Base-by-base conservation (phyloP, 371 early-diverging fungal genomes). In the Parasitella parasitica region DNA sequence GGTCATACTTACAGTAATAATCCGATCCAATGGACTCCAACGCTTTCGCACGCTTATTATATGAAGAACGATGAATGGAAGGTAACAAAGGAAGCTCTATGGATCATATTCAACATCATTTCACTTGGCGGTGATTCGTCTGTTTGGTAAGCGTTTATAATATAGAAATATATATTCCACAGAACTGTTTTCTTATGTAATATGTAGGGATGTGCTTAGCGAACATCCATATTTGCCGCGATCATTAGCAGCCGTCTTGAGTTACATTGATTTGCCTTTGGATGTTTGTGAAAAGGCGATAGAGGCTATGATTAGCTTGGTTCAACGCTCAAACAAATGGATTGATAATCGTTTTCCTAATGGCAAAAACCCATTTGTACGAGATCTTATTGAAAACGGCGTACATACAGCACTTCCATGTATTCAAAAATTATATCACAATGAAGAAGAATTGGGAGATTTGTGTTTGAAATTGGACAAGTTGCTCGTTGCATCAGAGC, bases 61-160 rank as follows among this genome's bases (percentile, higher is more conserved):
- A 22, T 63, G 13, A 60, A 43, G n/a, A 56, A 58, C 5, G 77
- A 72, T 32, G 86, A 84, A 50, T 86, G 86, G 86, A 82, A 79
- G 22, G 72, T 84, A 4, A 75, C 81, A 11, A 76, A 70, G 7
- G 86, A 86, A 50, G 78, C 83, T 0, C 58, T 82, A 0, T 84
- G 83, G 83, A 80, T 81, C 38, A 55, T 84, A 7, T 80, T 81
- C 56, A 86, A 86, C 46, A 63, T 84, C 4, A 75, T 82, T 7
- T 78, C 79, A 39, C 64, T 77, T 8, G 75, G 79, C 9, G 73
- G 64, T 30, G 69, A 71, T 46, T 48, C 71, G 2, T 41, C 58
- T 18, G 55, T 80, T 34, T 51, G 61, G 75, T 75, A 73, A 30
- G 34, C 18, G 6, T 27, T 35, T 18, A 15, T 4, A 4, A 32